Base-by-base conservation (phyloP, 441 rosid genomes). In the Mallotus japonicus region DNA sequence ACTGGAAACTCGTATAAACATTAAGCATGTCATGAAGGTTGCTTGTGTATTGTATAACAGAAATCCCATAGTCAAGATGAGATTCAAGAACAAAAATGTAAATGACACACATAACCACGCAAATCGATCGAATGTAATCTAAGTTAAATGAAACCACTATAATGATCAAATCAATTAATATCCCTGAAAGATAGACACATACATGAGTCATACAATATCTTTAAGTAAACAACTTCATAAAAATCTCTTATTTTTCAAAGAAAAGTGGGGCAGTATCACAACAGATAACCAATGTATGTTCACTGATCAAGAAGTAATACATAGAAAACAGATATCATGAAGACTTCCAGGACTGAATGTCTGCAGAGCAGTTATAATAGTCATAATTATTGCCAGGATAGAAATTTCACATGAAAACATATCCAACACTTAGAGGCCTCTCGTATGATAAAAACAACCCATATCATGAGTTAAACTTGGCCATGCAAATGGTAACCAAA, bases 401-500 rank as follows among this genome's bases (percentile, higher is more conserved):
- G 50, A 62, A 56, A 61, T 62, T 76, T 37, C 51, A 40, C 58
- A 37, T 71, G 37, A 28, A 69, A 73, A 56, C 13, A 22, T 19
- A 73, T 56, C 62, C 20, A 65, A 56, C n/a, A 47, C 3, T 22
- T 22, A 54, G 51, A 54, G 20, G 22, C 42, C 51, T 50, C 32
- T 59, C 34, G 61, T 66, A 51, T 44, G 44, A 22, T 17, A 62
- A 61, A 34, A 65, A 56, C 47, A 47, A 50, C 64, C 3, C 28
- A 0, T 10, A 37, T 40, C 8, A 37, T 14, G 56, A 59, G 71
- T 61, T 7, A 32, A 64, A 69, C 13, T 60, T 22, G 11, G 17
- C 32, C 70, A 75, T 19, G 56, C 57, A 62, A 75, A 42, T 53
- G 14, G 77, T 19, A 65, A 55, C 47, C 65, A 70, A 75, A 70